phyloP scores from a whole-genome alignment of 805 yeast genomes.

The Candida parachauliodes region DNA sequence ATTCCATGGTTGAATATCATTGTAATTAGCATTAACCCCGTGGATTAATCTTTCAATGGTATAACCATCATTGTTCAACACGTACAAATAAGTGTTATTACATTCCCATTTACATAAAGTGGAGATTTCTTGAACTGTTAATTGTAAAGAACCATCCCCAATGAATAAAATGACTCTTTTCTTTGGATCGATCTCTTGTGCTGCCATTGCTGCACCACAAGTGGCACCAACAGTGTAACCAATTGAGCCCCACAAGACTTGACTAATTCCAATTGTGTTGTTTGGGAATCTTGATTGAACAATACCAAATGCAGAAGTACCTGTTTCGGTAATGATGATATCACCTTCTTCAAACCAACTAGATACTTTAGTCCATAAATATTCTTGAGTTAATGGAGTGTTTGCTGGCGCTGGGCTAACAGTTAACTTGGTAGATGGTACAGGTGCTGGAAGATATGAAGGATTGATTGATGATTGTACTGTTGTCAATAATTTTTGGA shows the following conservation, averaged over 20 bases:
- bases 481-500: conserved; percentile 21
- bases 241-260: conserved; percentile 75
- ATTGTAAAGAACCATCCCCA: conserved; percentile 76
- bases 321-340: conserved; percentile 68
- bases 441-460: conserved; percentile 49
- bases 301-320: conserved; percentile 76
- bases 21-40: conserved; percentile 63
- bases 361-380: conserved; percentile 65
- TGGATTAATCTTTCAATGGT: conserved; percentile 76
- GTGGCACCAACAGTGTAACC: conserved; percentile 69
- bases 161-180: conserved; percentile 65
- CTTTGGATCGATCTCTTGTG: conserved; percentile 57
- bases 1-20: conserved; percentile 69
- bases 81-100: conserved; percentile 64
- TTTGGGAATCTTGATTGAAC: conserved; percentile 64
- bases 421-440: conserved; percentile 48
- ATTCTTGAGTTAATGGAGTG: conserved; percentile 52
- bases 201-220: conserved; percentile 67
- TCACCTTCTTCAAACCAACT: conserved; percentile 66
- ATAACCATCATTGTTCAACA: conserved; percentile 71
- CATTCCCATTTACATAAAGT: conserved; percentile 63
- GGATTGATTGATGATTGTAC: conserved; percentile 34
- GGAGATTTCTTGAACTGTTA: conserved; percentile 72
- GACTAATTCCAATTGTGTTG: conserved; percentile 63
- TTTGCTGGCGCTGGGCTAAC: conserved; percentile 36